A percentile compares a stretch with the other conserved stretches of the same genome.
phyloP scores from a whole-genome alignment of 345 rosid genomes.

The Turnera subulata region DNA sequence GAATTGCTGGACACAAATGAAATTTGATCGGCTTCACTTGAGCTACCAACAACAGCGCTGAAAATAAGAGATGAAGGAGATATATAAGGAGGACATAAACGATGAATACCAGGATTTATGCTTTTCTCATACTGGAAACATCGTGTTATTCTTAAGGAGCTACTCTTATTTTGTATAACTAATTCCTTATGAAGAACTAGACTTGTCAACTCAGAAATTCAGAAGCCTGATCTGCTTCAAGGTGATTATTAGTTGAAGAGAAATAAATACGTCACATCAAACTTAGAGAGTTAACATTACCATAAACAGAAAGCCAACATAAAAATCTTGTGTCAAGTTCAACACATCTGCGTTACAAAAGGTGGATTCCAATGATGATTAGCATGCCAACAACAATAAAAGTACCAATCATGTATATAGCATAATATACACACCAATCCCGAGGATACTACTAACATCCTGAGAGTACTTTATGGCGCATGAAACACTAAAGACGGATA shows the following conservation, averaged over 20 bases:
- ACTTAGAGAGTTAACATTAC: not conserved
- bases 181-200: not conserved
- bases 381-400: no score
- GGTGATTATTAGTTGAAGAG: not conserved
- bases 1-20: constrained; percentile 58
- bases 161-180: not conserved
- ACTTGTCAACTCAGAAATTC: not conserved
- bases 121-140: not conserved
- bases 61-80: constrained; percentile 25
- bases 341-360: no score
- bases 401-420: no score
- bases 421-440: no score
- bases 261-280: not conserved
- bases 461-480: no score
- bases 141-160: not conserved
- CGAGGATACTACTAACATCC: no score
- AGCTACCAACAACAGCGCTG: constrained; percentile 84
- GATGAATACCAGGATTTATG: not conserved
- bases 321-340: no score
- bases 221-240: not conserved
- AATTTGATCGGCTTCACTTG: constrained; percentile 38
- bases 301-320: no score
- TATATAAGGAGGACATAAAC: not conserved
- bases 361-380: no score
- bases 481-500: no score